These are phyloP conservation scores for Gossypium schwendimanii DNA, from an alignment of 441 rosid genomes.

Conservation along the genomic window DNA sequence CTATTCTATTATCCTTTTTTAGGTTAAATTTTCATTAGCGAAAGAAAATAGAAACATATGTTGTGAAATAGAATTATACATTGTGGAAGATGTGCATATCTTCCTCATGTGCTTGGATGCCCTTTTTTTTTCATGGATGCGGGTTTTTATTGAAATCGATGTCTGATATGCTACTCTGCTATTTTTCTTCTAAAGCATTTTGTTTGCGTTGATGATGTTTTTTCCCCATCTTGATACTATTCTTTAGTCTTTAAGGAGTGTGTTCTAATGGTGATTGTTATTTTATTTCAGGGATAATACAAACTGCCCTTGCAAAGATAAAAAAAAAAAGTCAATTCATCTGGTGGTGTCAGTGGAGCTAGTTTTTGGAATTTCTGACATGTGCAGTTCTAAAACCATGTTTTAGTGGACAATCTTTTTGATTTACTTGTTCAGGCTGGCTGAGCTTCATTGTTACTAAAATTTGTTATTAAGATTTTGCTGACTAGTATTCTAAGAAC, in stretches of 20 bases:
- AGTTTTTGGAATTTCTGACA: conserved; percentile 12
- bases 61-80: not conserved
- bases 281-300: conserved; percentile 20
- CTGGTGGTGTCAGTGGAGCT: conserved; percentile 11
- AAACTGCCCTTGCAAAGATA: conserved; percentile 5
- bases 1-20: not conserved
- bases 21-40: not conserved
- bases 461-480: too few species aligned
- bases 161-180: not conserved
- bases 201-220: too few species aligned
- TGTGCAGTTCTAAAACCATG: conserved; percentile 10
- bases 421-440: not conserved
- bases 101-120: not conserved
- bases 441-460: too few species aligned
- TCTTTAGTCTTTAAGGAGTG: not conserved
- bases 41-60: not conserved
- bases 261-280: conserved; percentile 5
- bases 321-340: not conserved
- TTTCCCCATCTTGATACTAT: not conserved
- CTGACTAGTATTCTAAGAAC: too few species aligned
- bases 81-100: not conserved
- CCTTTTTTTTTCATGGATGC: not conserved
- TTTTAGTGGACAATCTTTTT: not conserved
- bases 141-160: not conserved
- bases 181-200: not conserved